phyloP scores from a whole-genome alignment of 2,329 filamentous ascomycete species.

The Westerdykella ornata region DNA sequence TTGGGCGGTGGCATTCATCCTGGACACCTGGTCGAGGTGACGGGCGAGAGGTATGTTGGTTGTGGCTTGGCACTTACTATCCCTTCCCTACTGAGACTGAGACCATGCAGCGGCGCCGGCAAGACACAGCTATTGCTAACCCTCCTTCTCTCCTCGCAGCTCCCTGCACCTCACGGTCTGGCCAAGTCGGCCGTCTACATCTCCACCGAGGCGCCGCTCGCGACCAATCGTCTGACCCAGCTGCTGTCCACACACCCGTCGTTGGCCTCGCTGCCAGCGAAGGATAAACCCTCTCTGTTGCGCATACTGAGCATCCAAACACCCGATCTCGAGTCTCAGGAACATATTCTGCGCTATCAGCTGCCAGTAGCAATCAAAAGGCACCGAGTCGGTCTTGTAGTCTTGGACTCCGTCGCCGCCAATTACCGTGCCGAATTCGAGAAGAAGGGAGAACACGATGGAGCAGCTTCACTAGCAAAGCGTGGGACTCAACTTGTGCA shows the following conservation, averaged over 20 bases:
- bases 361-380: constrained; percentile 76
- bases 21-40: constrained; percentile 79
- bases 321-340: constrained; percentile 86
- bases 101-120: constrained; percentile 63
- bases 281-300: constrained; percentile 59
- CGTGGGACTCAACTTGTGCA: constrained; percentile 70
- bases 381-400: constrained; percentile 70
- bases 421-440: constrained; percentile 94
- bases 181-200: constrained; percentile 79
- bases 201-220: constrained; percentile 80
- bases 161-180: constrained; percentile 65
- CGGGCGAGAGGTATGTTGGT: constrained; percentile 69
- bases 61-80: constrained; percentile 2
- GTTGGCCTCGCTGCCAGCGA: constrained; percentile 43
- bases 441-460: constrained; percentile 40
- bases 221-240: constrained; percentile 74
- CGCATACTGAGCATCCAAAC: constrained; percentile 73
- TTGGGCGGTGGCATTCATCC: constrained; percentile 74
- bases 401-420: constrained; percentile 87
- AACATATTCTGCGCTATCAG: constrained; percentile 90
- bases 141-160: constrained; percentile 76
- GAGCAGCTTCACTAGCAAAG: constrained; percentile 56
- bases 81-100: constrained; percentile 6
- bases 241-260: constrained; percentile 63
- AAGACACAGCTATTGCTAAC: constrained; percentile 92